phyloP scores from a whole-genome alignment of 1,284 basidiomycete species.

The Pseudozyma sp. region DNA sequence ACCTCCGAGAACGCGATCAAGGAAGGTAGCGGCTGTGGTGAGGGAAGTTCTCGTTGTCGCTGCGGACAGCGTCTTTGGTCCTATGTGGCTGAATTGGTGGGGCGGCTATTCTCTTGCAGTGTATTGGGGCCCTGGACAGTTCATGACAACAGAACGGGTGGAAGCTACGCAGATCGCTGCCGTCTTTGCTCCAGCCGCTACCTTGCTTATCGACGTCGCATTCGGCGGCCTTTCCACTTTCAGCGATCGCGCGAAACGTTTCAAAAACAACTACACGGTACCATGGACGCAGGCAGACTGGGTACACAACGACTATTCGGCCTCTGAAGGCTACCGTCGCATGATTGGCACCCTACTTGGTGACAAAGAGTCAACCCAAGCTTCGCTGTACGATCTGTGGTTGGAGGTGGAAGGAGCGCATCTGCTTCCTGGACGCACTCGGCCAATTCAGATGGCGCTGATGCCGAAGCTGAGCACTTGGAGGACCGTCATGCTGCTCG shows the following conservation, averaged over 20 bases:
- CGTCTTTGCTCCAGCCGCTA: conserved; percentile 36
- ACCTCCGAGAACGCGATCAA: conserved; percentile 14
- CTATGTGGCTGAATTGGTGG: conserved; percentile 47
- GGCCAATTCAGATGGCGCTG: conserved; percentile 36
- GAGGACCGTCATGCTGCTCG: conserved; percentile 34
- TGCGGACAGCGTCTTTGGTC: conserved; percentile 36
- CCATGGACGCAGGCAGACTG: conserved; percentile 44
- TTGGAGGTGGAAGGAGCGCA: conserved; percentile 18
- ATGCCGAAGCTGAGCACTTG: conserved; percentile 18
- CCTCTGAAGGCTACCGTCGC: conserved; percentile 45
- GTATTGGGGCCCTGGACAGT: conserved; percentile 30
- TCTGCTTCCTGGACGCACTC: conserved; percentile 36
- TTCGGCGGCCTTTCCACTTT: conserved; percentile 17
- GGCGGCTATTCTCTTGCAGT: conserved; percentile 44
- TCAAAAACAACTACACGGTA: conserved; percentile 24
- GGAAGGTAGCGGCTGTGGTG: conserved; percentile 17
- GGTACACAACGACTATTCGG: conserved; percentile 42
- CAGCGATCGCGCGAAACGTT: conserved; percentile 25
- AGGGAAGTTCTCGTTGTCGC: conserved; percentile 25
- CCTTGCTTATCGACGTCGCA: conserved; percentile 29
- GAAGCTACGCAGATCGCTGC: conserved; percentile 45
- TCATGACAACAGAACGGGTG: conserved; percentile 40
- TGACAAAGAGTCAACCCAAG: conserved; percentile 20
- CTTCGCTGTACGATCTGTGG: conserved; percentile 32
- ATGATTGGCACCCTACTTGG: conserved; percentile 39